These are phyloP conservation scores for Aspergillus cristatus DNA, from an alignment of 495 filamentous ascomycete species.

Conservation along the genomic window DNA sequence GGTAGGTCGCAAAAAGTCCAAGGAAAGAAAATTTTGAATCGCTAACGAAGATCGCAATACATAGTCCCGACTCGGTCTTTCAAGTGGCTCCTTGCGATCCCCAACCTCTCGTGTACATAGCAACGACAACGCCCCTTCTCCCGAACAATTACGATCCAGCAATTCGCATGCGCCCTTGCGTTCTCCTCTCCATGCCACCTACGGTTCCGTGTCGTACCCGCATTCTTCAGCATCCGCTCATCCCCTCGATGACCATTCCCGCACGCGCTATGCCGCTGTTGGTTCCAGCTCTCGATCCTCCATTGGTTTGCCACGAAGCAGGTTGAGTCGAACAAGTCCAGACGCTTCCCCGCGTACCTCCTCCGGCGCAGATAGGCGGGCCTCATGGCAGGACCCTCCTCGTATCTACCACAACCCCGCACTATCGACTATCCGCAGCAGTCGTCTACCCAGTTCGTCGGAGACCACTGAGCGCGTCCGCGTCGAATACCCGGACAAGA, in stretches of 20 bases:
- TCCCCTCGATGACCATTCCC: conserved; percentile 38
- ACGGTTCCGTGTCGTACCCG: conserved; percentile 26
- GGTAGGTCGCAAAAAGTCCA: conserved; percentile 25
- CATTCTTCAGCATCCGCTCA: conserved; percentile 37
- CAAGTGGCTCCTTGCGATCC: conserved; percentile 29
- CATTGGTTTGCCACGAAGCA: conserved; percentile 31
- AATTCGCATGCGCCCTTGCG: conserved; percentile 8
- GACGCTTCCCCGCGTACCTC: conserved; percentile 35
- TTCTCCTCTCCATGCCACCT: conserved; percentile 32
- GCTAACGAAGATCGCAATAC: conserved; percentile 1
- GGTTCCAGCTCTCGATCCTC: conserved; percentile 36
- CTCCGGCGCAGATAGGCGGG: conserved; percentile 28
- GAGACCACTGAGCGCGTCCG: conserved; percentile 31
- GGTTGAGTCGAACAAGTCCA: conserved; percentile 27
- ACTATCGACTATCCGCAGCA: conserved; percentile 42
- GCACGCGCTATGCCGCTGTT: conserved; percentile 29
- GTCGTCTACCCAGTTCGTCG: conserved; percentile 40
- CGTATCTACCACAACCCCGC: conserved; percentile 45
- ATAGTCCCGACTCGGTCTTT: conserved; percentile 36
- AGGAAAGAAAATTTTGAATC: too few species aligned
- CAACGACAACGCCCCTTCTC: conserved; percentile 30
- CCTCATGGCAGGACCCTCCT: conserved; percentile 34
- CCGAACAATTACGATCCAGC: conserved; percentile 30
- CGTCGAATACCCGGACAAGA: conserved; percentile 40
- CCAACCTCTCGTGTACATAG: conserved; percentile 21